Evolutionary conservation across 2,329 filamentous ascomycete species (phyloP), one percentile per base, ranked within the genome.

Genomic region (Apiospora pterosperma): DNA sequence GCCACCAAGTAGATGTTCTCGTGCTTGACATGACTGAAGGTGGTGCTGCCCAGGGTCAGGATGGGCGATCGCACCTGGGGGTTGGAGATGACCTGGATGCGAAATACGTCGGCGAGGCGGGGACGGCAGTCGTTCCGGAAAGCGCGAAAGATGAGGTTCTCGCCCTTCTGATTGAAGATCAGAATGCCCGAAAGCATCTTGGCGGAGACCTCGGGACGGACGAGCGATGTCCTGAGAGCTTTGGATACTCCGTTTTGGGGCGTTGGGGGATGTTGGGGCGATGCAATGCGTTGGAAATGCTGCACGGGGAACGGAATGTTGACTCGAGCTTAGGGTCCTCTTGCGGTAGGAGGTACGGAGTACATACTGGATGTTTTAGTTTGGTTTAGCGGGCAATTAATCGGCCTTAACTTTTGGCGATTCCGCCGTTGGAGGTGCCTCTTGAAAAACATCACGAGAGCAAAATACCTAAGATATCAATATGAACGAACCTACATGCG

Each of bases 1-100:
- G 95, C 96, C 63, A 98, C 95, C 71, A 99, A 81, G 79, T 98
- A 99, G 76, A 99, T 97, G 78, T 99, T 99, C 77, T 99, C 96
- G 81, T 97, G 95, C 79, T 97, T 97, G 80, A 99, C 95, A 89
- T 99, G 96, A 84, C 93, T 97, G 80, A 99, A 99, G 59, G 96
- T 99, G 64, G 96, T 99, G 77, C 93, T 97, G 69, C 96, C 96
- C 65, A 99, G 88, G 5, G 96, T 99, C 73, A 99, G 85, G 80
- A 99, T 98, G 66, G 96, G 96, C 70, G 96, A 98, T 71, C 96
- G 93, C 66, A 99, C 96, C 79, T 97, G 93, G 62, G 96, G 90
- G 78, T 99, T 99, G 73, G 93, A 97, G 78, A 99, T 98, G 81
- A 99, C 95, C 77, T 99, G 96, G 79, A 99, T 99, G 79, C 96